Percentiles rank a stretch among this genome's conserved stretches.
Conservation (phyloP, 495 filamentous ascomycete genomes). For the Echria macrotheca region DNA sequence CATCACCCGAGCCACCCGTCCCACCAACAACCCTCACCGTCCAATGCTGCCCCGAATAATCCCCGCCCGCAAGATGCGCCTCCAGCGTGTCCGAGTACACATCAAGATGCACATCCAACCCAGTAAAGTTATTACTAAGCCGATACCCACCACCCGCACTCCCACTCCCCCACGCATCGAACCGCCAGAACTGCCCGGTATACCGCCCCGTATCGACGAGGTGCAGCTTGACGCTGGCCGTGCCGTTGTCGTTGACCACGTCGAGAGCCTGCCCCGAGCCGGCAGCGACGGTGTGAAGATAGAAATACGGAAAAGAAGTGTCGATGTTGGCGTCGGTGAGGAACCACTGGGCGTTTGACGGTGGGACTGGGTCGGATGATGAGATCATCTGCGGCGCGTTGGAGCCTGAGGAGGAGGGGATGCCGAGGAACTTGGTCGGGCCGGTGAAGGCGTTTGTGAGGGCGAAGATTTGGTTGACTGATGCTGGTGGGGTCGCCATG, state of each 20-base stretch:
- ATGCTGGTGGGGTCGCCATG: too few species aligned
- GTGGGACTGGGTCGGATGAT: too few species aligned
- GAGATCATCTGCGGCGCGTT: too few species aligned
- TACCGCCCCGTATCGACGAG: background rate
- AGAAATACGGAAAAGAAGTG: constrained; percentile 13
- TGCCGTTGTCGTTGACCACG: constrained; percentile 12
- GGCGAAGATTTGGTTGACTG: constrained; percentile 16
- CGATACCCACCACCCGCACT: background rate
- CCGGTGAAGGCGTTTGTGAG: constrained; percentile 33
- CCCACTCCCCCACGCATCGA: constrained; percentile 5
- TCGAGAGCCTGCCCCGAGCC: constrained; percentile 7
- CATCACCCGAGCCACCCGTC: background rate
- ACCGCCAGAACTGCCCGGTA: constrained; percentile 13
- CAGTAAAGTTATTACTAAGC: constrained; percentile 15
- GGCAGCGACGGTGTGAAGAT: constrained; percentile 2
- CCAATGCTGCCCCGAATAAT: constrained; percentile 22
- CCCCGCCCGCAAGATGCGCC: constrained; percentile 5
- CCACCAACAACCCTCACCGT: constrained; percentile 9
- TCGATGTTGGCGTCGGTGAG: constrained; percentile 7
- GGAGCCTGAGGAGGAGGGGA: background rate
- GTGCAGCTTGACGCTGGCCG: constrained; percentile 6
- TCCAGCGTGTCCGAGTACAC: constrained; percentile 7
- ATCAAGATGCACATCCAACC: constrained; percentile 10
- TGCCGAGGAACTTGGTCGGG: constrained; percentile 24
- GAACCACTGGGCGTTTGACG: constrained; percentile 9